Evolutionary conservation across 148 eudicot genomes (phyloP), one percentile per base, ranked within the genome.

Genomic region (Nepenthes gracilis): DNA sequence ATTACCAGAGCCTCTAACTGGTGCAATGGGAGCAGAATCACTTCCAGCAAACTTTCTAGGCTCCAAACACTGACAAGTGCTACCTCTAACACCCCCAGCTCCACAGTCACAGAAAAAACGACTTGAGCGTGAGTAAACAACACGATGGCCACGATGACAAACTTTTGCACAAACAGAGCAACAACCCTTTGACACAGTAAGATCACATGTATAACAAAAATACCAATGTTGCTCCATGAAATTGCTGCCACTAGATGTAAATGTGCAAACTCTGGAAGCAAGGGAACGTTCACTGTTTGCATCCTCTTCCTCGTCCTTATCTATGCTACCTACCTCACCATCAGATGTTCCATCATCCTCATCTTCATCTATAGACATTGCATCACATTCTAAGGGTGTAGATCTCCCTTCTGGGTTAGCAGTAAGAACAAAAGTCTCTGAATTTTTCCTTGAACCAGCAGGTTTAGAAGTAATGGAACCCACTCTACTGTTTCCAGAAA

Each of bases 161-260:
- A 94, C 97, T 81, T 94, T 94, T 60, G 99, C 99, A 79, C 97
- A 94, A 23, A 94, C 95, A 78, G 99, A 94, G 75, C 99, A 94
- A 67, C 99, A 94, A 60, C 99, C 99, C 74, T 94, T 94, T 43
- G 99, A 89, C 50, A 94, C 95, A 33, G 99, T 94, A 59, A 94
- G 75, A 78, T 94, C 99, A 74, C 99, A 94, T 35, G 99, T 94
- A 75, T 94, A 94, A 68, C 99, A 94, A 65, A 94, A 94, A 66
- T 94, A 94, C 99, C 99, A 94, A 66, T 94, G 99, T 38, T 94
- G 99, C 64, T 94, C 99, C 99, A 89, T 86, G 73, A 89, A 94
- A 77, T 89, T 94, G 80, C 97, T 94, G 57, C 99, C 99, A 71
- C 99, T 94, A 65, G 99, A 94, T 54, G 99, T 94, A 71, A 94